Evolutionary conservation across 257 asterid species (phyloP), one percentile per base, ranked within the genome.

Genomic region (Ocimum tenuiflorum): DNA sequence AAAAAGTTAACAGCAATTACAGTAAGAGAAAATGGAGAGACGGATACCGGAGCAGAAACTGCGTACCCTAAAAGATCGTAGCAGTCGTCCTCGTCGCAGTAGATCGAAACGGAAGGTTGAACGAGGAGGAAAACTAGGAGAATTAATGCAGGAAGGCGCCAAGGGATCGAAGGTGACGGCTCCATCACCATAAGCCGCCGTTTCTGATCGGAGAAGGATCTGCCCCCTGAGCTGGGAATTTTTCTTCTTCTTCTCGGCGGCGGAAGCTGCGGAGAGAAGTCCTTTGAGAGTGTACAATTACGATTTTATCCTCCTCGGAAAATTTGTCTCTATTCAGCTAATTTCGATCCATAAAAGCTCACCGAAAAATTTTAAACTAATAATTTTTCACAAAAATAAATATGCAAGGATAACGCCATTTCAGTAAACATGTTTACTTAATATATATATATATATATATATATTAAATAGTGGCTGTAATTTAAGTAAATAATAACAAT

Each of bases 71-170:
- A 78, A 67, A 92, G 88, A 87, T 89, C 96, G 80, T 94, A 94
- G 71, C 95, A 94, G 72, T 90, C 95, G 36, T 94, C 95, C 74
- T 94, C 96, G 43, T 90, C 96, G 62, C 97, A 94, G 83, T 88
- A 94, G 72, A 94, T 94, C 81, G 97, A 86, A 70, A 65, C 9
- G 22, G 88, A 80, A 13, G 95, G 91, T 33, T 75, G 89, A 79
- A 94, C 79, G 70, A 90, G 81, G 66, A 85, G 75, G 46, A 66
- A 74, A 56, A 82, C 38, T 67, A 68, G 69, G 64, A 94, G 51
- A 24, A 75, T 13, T 14, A 77, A 13, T 18, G 83, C 57, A 60
- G 86, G 79, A 11, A 68, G 69, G 69, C 77, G 78, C 88, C 88
- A 86, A 13, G 76, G 78, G 74, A 79, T 78, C 69, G 81, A 66